Evolutionary conservation across 352 stramenopile species (phyloP), one percentile per base, ranked within the genome.

Genomic region (Globisporangium lucens): DNA sequence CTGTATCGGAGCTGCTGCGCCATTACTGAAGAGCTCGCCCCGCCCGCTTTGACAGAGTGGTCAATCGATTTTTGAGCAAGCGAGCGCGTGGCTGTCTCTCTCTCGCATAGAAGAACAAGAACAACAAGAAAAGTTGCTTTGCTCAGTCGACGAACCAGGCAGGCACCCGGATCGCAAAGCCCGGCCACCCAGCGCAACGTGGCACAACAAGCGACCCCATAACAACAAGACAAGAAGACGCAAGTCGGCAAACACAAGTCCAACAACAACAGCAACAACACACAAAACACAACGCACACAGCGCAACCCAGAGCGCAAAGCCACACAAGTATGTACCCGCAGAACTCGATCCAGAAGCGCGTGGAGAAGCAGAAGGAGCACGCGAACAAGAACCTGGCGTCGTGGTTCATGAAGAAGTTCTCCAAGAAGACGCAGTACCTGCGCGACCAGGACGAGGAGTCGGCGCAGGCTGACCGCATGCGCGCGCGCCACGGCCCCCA

Each of bases 361-460:
- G 79, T 81, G 35, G 75, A 81, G 12, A 76, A 77, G 38, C 79
- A 90, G 55, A 87, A 86, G 69, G 70, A 85, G 68, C 70, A 86
- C 49, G 69, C 83, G 62, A 82, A 87, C 66, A 77, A 70, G 47
- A 88, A 83, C 61, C 72, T 89, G 53, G 77, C 80, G 55, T 85
- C 79, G 43, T 92, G 84, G 84, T 86, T 92, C 67, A 73, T 90
- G 27, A 77, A 72, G 72, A 87, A 83, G 61, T 90, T 92, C 65
- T 76, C 72, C 38, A 89, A 89, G 68, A 79, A 77, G 66, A 90
- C 82, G 22, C 74, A 83, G 65, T 72, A 82, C 63, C 65, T 89
- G 33, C 78, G 78, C 33, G 80, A 89, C 46, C 78, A 89, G 46
- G 83, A 91, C 64, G 82, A 89, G 51, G 70, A 76, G 47, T 63